Evolutionary conservation across 2,329 filamentous ascomycete genomes (phyloP), one percentile per base, ranked within the genome.

Genomic region (Curvularia eragrostidis): DNA sequence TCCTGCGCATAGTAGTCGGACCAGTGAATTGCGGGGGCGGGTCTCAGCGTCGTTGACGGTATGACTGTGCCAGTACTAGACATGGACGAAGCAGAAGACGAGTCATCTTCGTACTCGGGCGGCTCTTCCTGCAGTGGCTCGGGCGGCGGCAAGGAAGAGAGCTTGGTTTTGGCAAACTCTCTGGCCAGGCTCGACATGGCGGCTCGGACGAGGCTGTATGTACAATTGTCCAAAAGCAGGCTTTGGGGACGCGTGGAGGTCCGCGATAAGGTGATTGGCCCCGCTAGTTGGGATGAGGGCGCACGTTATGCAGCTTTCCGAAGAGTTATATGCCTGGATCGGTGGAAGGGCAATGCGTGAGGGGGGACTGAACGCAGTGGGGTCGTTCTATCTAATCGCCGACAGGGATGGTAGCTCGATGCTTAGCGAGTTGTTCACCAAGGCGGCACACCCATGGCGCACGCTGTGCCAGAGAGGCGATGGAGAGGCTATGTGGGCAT

Each of bases 1-100:
- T 98, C 94, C 68, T 93, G 88, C 64, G 92, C 87, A 78, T 97
- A 98, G 80, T 93, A 98, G 36, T 90, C 87, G 23, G 91, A 92
- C 95, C 95, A 99, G 54, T 88, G 87, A 44, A 90, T 85, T 30
- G 85, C 83, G 52, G 85, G 82, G 48, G 84, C 69, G 28, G 77
- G 80, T 61, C 88, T 89, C 66, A 89, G 86, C 65, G 85, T 89
- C 6, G 87, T 85, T 4, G 90, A 91, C 0, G 93, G 92, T 62
- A 92, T 89, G 60, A 98, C 85, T n/a, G 94, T 98, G 24, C 93
- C 93, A 3, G 93, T 92, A 1, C 93, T 97, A 3, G 93, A 96
- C 36, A 91, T 89, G n/a, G 93, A 97, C 0, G 90, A 96, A 13
- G 91, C 81, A 6, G 83, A 84, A 23, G 75, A 77, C 34, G 77